Base-by-base conservation (phyloP, 2,329 filamentous ascomycete species). In the Cordyceps cateniannulata region DNA sequence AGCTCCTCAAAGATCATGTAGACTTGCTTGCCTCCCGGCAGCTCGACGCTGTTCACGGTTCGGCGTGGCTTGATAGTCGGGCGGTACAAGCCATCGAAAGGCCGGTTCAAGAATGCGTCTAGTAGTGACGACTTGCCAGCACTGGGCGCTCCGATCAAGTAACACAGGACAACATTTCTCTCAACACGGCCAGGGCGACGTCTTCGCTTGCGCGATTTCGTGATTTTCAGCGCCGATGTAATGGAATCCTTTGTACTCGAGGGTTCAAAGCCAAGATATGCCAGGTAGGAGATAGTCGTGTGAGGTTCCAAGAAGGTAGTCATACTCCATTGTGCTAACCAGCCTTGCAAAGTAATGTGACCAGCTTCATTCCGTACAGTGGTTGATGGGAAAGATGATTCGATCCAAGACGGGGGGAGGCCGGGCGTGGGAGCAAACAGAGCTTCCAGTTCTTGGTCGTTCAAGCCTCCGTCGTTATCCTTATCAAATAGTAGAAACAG, bases 241-340 rank as follows among this genome's bases (percentile, higher is more conserved):
- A 90, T 91, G 0, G 87, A 86, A 44, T 89, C 87, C 62, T 88
- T 89, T n/a, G 83, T 79, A 66, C 89, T 89, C 2, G 85, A 79
- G 2, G 90, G 87, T 71, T 98, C 95, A 69, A 97, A 99, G 1
- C 95, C 95, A 2, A 99, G 86, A 71, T 97, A 97, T 3, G 95
- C 95, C 2, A 99, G 85, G 72, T 99, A 99, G 67, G 96, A 93
- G 4, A 99, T 81, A 0, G 95, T 98, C 0, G 91, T 97, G 71
- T 95, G 96, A 14, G 95, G 93, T 61, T 96, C 93, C 63, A 96
- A 86, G 69, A 98, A 99, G 0, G 95, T 99, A 0, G 95, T 99
- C 95, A 99, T 99, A 72, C 93, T 97, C 95, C 95, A 99, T 69
- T 99, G 95, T 4, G 95, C 95, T 42, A 99, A 84, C 95, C 95